Percentiles rank a stretch among this genome's conserved stretches.
Evolutionary conservation across 768 basidiomycete species (phyloP).

Genomic region (Termitomyces sp.): DNA sequence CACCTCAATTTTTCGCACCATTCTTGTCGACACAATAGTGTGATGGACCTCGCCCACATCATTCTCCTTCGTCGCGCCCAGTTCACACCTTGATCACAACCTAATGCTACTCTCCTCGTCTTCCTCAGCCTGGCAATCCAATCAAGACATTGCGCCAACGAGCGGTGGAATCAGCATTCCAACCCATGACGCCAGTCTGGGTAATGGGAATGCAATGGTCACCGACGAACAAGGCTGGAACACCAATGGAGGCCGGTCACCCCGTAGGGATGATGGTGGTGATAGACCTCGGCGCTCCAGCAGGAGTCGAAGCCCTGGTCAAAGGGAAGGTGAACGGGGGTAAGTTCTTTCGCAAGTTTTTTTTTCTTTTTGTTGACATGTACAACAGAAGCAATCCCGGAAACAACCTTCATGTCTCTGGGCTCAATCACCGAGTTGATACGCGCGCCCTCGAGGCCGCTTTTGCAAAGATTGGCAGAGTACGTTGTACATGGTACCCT

Average conservation of each 20-base stretch:
- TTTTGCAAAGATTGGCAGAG: conserved; percentile 86
- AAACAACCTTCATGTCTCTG: conserved; percentile 63
- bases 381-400: conserved; percentile 55
- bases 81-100: conserved; percentile 29
- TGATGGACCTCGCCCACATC: conserved; percentile 13
- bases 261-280: conserved; percentile 35
- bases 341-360: conserved; percentile 34
- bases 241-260: conserved; percentile 35
- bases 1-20: conserved; percentile 15
- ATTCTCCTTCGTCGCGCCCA: conserved; percentile 21
- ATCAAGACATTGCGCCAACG: conserved; percentile 72
- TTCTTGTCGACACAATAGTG: conserved; percentile 19
- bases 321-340: conserved; percentile 51
- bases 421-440: conserved; percentile 57
- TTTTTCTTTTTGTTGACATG: conserved; percentile 4
- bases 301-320: conserved; percentile 73
- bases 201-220: conserved; percentile 37
- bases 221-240: conserved; percentile 60
- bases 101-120: conserved; percentile 31
- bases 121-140: conserved; percentile 72
- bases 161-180: conserved; percentile 63
- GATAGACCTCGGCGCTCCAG: conserved; percentile 63
- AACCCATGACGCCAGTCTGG: conserved; percentile 41
- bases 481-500: conserved; percentile 31
- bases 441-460: conserved; percentile 84